Conservation (phyloP, 768 basidiomycete genomes). For the Crepidotus variabilis region DNA sequence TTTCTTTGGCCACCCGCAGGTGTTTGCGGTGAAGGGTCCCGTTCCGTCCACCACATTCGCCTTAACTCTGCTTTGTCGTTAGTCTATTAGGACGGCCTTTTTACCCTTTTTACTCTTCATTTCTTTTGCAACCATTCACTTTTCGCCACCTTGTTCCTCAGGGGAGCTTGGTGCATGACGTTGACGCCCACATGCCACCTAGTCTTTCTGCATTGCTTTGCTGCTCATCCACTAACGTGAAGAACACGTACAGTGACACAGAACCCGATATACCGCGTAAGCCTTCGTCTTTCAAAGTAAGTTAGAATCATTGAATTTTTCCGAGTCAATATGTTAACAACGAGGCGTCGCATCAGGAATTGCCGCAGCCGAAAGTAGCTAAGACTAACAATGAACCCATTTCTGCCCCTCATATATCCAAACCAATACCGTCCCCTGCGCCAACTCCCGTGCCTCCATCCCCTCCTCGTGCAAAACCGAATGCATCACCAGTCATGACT, state of each 20-base stretch:
- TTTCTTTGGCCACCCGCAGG: background rate
- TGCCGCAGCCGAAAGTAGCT: background rate
- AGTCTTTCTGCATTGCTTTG: slow-evolving; percentile 56
- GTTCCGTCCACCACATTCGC: slow-evolving; percentile 2
- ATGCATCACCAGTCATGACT: slow-evolving; percentile 1
- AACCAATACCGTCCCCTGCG: background rate
- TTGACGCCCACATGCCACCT: slow-evolving; percentile 41
- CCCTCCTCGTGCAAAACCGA: slow-evolving; percentile 1
- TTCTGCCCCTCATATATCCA: background rate
- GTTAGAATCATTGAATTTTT: background rate
- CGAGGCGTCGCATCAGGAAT: background rate
- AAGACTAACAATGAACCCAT: background rate
- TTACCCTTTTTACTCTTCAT: background rate
- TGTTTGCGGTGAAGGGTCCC: slow-evolving; percentile 2
- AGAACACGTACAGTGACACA: slow-evolving; percentile 48
- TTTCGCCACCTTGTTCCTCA: background rate
- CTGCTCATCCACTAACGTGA: slow-evolving; percentile 53
- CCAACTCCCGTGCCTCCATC: background rate
- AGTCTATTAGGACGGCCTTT: too few relatives aligned
- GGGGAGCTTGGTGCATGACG: background rate
- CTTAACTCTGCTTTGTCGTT: background rate
- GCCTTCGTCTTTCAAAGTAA: slow-evolving; percentile 22
- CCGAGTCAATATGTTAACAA: background rate
- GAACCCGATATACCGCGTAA: slow-evolving; percentile 31
- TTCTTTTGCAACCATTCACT: slow-evolving; percentile 2